These are phyloP conservation scores for Apiospora phragmitis DNA, from an alignment of 2,329 filamentous ascomycete species.

Conservation along the genomic window DNA sequence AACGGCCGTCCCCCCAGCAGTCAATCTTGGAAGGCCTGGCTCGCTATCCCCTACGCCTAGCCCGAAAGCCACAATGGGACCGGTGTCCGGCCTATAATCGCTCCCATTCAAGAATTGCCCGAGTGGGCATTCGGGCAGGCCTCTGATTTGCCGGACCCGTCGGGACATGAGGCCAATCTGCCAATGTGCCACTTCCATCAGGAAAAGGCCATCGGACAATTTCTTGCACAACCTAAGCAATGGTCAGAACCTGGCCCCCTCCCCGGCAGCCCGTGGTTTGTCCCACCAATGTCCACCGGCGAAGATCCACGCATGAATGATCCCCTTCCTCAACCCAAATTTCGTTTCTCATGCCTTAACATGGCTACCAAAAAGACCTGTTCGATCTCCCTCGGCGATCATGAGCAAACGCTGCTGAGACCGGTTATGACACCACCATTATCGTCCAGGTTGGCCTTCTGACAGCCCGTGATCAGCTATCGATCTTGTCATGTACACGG, in stretches of 20 bases:
- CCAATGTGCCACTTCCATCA: neutral
- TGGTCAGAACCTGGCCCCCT: neutral
- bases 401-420: slow-evolving; percentile 2
- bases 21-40: neutral
- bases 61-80: neutral
- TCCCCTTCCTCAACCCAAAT: slow-evolving; percentile 6
- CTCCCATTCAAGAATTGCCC: neutral
- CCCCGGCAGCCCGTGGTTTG: neutral
- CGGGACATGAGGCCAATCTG: neutral
- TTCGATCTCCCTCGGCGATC: neutral
- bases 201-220: neutral
- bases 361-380: neutral
- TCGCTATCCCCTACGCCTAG: neutral
- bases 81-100: neutral
- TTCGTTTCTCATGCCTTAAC: slow-evolving; percentile 2
- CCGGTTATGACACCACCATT: neutral
- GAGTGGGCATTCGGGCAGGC: neutral
- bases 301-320: slow-evolving; percentile 10
- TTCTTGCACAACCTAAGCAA: slow-evolving; percentile 3
- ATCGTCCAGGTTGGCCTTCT: neutral
- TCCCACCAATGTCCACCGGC: neutral
- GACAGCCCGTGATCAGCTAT: neutral
- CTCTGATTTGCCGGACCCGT: neutral
- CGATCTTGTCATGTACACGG: neutral
- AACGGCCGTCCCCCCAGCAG: neutral